phyloP scores from a whole-genome alignment of 2,329 filamentous ascomycete species.

The Cladophialophora chaetospira region DNA sequence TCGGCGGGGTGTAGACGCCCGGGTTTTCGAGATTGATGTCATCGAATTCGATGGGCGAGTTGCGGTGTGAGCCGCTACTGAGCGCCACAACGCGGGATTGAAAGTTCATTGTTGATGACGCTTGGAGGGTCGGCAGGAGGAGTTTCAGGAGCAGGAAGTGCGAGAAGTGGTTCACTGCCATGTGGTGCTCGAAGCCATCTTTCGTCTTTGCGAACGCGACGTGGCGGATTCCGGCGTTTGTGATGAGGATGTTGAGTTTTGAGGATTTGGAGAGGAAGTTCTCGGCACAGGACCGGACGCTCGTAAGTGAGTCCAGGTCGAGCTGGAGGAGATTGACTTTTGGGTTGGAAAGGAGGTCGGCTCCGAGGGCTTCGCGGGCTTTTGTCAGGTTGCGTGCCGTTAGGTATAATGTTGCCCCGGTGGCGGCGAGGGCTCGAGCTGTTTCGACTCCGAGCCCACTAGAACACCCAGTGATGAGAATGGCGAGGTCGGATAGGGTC shows the following conservation, averaged over 20 bases:
- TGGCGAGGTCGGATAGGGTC: constrained; percentile 34
- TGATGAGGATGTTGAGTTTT: constrained; percentile 23
- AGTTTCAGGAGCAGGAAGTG: constrained; percentile 57
- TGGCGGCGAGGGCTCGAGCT: constrained; percentile 39
- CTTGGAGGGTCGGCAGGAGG: constrained; percentile 48
- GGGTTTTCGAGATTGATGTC: constrained; percentile 46
- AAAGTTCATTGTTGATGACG: constrained; percentile 42
- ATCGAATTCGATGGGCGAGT: constrained; percentile 35
- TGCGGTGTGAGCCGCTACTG: constrained; percentile 48
- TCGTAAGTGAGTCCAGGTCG: constrained; percentile 37
- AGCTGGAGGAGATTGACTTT: constrained; percentile 39
- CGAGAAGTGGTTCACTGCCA: constrained; percentile 39
- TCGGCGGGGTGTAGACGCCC: constrained; percentile 39
- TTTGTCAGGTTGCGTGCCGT: constrained; percentile 41
- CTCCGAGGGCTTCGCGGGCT: constrained; percentile 31
- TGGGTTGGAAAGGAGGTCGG: constrained; percentile 26
- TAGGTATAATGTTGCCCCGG: constrained; percentile 42
- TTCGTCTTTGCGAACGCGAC: constrained; percentile 34
- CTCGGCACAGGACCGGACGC: constrained; percentile 35
- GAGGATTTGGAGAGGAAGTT: constrained; percentile 24
- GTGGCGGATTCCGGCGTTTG: constrained; percentile 27
- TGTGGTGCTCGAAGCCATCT: constrained; percentile 55
- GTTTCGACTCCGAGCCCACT: constrained; percentile 44
- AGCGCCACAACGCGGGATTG: constrained; percentile 53
- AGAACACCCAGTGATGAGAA: constrained; percentile 43